Conservation (phyloP, 2,329 filamentous ascomycete genomes). For the Blumeria graminis region DNA sequence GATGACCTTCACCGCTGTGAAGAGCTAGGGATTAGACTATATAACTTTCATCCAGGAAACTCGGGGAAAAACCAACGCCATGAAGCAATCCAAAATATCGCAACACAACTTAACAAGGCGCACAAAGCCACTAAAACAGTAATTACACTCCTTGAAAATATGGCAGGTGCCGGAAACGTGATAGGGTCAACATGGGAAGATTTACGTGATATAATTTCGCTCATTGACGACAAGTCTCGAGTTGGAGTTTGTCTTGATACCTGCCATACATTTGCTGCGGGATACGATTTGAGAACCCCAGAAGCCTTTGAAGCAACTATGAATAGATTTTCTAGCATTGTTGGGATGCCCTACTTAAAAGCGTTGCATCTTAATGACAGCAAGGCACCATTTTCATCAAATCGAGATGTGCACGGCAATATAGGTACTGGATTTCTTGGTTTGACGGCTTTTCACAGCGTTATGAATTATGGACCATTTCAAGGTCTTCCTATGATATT, state of each 20-base stretch:
- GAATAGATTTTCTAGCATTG: constrained; percentile 46
- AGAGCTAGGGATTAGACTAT: constrained; percentile 63
- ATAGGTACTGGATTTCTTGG: constrained; percentile 91
- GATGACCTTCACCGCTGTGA: constrained; percentile 78
- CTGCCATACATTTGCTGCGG: constrained; percentile 85
- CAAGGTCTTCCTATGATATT: constrained; percentile 70
- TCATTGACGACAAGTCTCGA: constrained; percentile 56
- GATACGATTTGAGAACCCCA: constrained; percentile 66
- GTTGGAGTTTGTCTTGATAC: constrained; percentile 93
- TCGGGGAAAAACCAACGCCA: constrained; percentile 41
- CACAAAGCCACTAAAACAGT: constrained; percentile 55
- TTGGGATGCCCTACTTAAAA: constrained; percentile 57
- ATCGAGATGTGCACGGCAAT: constrained; percentile 81
- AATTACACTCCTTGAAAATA: constrained; percentile 76
- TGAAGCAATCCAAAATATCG: constrained; percentile 56
- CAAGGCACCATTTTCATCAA: constrained; percentile 64
- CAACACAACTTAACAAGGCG: constrained; percentile 57
- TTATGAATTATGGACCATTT: constrained; percentile 64
- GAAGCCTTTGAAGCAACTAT: constrained; percentile 51
- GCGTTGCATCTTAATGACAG: constrained; percentile 89
- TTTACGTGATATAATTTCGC: constrained; percentile 57
- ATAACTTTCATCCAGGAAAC: constrained; percentile 93
- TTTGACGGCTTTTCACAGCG: constrained; percentile 66
- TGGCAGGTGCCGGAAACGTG: constrained; percentile 76
- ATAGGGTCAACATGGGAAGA: constrained; percentile 73